These are phyloP conservation scores for Saccharomycopsis sp. DNA, from an alignment of 805 yeast genomes.

Conservation along the genomic window DNA sequence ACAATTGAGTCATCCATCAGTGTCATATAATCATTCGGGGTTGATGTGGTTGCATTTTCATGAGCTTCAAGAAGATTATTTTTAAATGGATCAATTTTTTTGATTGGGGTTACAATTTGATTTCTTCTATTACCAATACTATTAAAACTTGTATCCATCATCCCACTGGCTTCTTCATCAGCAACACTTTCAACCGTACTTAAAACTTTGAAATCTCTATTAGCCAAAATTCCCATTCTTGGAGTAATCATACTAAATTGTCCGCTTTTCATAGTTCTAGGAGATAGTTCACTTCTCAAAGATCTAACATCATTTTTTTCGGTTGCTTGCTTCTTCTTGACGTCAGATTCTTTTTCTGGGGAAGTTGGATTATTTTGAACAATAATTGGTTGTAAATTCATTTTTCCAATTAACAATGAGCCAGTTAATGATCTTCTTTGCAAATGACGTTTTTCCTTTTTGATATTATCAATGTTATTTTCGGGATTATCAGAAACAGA, in stretches of 20 bases:
- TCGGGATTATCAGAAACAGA: background rate
- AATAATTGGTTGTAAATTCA: constrained; percentile 31
- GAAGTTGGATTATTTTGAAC: constrained; percentile 21
- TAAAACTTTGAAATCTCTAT: constrained; percentile 13
- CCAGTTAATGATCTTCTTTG: constrained; percentile 23
- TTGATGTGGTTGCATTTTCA: too few relatives aligned
- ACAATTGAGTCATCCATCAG: background rate
- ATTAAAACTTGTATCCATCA: background rate
- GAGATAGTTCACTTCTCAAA: background rate
- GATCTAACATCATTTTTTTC: too few relatives aligned
- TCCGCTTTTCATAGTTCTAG: constrained; percentile 1
- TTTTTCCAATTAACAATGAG: constrained; percentile 29
- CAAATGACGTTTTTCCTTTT: constrained; percentile 1
- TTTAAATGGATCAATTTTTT: background rate
- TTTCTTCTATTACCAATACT: background rate
- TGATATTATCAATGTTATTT: too few relatives aligned
- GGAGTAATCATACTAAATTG: constrained; percentile 5
- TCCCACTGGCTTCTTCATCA: constrained; percentile 9
- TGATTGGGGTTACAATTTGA: too few relatives aligned
- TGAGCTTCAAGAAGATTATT: background rate
- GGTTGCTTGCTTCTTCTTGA: background rate
- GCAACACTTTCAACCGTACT: constrained; percentile 16
- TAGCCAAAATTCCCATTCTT: constrained; percentile 5
- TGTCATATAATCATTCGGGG: too few relatives aligned
- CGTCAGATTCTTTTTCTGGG: constrained; percentile 1